A percentile compares a stretch with the other conserved stretches of the same genome.
Evolutionary conservation across 192 early-diverging fungal species (phyloP).

Genomic region (Backusella macrospora): DNA sequence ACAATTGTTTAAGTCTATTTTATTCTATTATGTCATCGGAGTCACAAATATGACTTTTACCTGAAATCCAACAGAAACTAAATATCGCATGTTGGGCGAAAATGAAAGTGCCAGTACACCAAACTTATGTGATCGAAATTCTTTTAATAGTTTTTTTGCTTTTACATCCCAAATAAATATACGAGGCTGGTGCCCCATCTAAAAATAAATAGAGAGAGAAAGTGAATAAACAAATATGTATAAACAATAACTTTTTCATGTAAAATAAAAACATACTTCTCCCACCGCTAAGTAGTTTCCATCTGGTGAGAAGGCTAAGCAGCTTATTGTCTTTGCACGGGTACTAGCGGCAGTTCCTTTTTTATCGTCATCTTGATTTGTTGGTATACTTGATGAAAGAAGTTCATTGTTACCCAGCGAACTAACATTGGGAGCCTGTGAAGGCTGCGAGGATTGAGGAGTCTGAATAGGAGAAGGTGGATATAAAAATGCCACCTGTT

Average conservation of each 20-base stretch:
- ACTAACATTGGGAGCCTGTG: constrained; percentile 6
- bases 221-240: constrained; percentile 6
- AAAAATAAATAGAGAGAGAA: background rate
- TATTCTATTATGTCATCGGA: background rate
- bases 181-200: constrained; percentile 80
- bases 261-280: constrained; percentile 52
- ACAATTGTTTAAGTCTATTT: constrained; percentile 7
- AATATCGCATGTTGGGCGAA: constrained; percentile 66
- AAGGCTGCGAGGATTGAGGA: constrained; percentile 1
- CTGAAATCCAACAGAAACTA: constrained; percentile 79
- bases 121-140: constrained; percentile 78
- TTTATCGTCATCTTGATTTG: constrained; percentile 26
- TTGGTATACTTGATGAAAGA: background rate
- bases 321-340: constrained; percentile 70
- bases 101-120: constrained; percentile 71
- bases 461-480: constrained; percentile 27
- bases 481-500: constrained; percentile 63
- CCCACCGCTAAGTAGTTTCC: constrained; percentile 74
- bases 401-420: constrained; percentile 8
- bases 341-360: constrained; percentile 34
- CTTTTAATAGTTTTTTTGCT: constrained; percentile 53
- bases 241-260: background rate
- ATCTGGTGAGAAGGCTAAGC: constrained; percentile 70
- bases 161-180: constrained; percentile 75
- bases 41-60: constrained; percentile 38